Evolutionary conservation across 495 filamentous ascomycete species (phyloP).

Genomic region (Poronia punctata): DNA sequence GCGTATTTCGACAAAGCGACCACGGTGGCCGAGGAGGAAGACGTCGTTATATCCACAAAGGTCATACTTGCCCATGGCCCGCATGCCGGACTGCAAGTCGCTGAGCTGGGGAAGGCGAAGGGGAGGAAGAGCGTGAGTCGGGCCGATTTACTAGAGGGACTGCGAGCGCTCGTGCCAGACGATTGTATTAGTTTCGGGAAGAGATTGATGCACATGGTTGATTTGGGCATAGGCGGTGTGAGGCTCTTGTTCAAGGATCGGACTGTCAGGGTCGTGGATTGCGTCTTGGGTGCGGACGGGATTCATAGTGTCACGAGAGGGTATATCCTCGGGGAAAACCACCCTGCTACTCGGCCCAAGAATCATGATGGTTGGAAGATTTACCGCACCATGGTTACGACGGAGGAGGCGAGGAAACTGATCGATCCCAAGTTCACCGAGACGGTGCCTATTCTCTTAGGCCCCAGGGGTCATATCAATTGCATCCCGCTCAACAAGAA

Average conservation of each 20-base stretch:
- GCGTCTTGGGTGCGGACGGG: slow-evolving; percentile 41
- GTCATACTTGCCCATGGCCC: slow-evolving; percentile 29
- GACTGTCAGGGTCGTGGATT: slow-evolving; percentile 21
- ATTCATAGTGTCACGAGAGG: slow-evolving; percentile 35
- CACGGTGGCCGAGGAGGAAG: slow-evolving; percentile 23
- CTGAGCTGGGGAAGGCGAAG: slow-evolving; percentile 32
- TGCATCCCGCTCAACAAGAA: slow-evolving; percentile 34
- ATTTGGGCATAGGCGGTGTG: slow-evolving; percentile 16
- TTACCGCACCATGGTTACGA: slow-evolving; percentile 35
- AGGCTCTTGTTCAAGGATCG: slow-evolving; percentile 30
- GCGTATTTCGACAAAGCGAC: slow-evolving; percentile 31
- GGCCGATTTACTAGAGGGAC: slow-evolving; percentile 27
- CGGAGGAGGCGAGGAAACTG: slow-evolving; percentile 19
- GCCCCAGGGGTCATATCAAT: slow-evolving; percentile 31
- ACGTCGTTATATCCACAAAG: slow-evolving; percentile 29
- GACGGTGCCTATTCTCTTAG: slow-evolving; percentile 28
- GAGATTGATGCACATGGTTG: slow-evolving; percentile 18
- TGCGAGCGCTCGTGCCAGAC: slow-evolving; percentile 23
- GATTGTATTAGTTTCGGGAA: slow-evolving; percentile 24
- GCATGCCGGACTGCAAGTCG: slow-evolving; percentile 23
- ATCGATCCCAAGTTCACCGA: slow-evolving; percentile 25
- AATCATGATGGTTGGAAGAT: slow-evolving; percentile 38
- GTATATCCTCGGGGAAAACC: slow-evolving; percentile 31
- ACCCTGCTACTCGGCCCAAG: slow-evolving; percentile 31
- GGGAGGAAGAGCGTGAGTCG: slow-evolving; percentile 32